These are phyloP conservation scores for Hypoxylon sp. DNA, from an alignment of 2,329 filamentous ascomycete genomes.

Conservation along the genomic window DNA sequence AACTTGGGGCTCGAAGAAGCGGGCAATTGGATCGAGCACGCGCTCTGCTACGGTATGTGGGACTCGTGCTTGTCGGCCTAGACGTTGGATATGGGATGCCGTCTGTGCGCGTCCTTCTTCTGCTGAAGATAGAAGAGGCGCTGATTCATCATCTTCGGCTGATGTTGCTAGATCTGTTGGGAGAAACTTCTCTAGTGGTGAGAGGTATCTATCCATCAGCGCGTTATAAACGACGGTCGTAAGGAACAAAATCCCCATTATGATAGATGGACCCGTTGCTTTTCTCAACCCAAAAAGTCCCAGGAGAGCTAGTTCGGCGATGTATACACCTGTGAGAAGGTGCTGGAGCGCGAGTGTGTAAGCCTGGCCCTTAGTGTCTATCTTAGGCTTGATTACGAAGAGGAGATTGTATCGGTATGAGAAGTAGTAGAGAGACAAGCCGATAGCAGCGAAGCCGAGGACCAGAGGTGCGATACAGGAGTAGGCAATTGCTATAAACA, in stretches of 20 bases:
- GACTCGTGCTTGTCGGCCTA: conserved; percentile 35
- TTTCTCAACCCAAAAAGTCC: conserved; percentile 72
- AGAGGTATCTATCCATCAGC: conserved; percentile 45
- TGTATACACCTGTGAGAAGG: conserved; percentile 74
- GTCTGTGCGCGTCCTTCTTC: conserved; percentile 39
- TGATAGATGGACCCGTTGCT: conserved; percentile 65
- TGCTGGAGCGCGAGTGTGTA: conserved; percentile 78
- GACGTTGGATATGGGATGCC: conserved; percentile 36
- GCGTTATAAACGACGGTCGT: conserved; percentile 70
- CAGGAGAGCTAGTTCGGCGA: conserved; percentile 73
- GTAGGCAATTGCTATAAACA: conserved; percentile 66
- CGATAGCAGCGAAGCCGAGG: conserved; percentile 73
- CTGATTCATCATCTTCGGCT: conserved; percentile 37
- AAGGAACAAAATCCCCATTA: conserved; percentile 69
- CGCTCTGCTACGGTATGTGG: conserved; percentile 32
- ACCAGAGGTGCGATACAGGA: conserved; percentile 78
- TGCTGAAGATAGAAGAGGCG: conserved; percentile 40
- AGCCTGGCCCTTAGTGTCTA: conserved; percentile 77
- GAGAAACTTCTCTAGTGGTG: conserved; percentile 44
- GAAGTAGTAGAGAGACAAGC: conserved; percentile 75
- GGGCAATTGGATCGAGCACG: conserved; percentile 39
- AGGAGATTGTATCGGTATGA: conserved; percentile 80
- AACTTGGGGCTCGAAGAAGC: conserved; percentile 43
- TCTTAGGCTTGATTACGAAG: conserved; percentile 73
- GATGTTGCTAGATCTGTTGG: conserved; percentile 38